Conservation (phyloP, 73 alveolate species). For the Paraurostyla sp. region DNA sequence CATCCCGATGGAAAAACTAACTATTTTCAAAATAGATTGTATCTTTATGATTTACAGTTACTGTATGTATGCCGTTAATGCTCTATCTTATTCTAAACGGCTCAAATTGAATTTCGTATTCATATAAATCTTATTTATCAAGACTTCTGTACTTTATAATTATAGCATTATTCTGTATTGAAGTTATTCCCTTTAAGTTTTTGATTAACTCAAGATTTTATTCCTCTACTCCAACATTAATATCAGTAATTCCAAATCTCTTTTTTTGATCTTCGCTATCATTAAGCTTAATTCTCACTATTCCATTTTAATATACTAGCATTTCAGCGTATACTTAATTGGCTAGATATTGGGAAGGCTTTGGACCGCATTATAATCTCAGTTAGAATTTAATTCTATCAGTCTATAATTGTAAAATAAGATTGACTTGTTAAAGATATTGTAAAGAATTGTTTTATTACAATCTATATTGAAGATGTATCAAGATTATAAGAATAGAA, state of each 20-base stretch:
- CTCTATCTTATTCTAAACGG: neutral
- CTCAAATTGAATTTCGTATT: constrained; percentile 5
- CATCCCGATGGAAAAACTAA: neutral
- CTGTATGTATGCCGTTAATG: neutral
- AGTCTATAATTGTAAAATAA: neutral
- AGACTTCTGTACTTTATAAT: neutral
- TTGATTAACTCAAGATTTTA: neutral
- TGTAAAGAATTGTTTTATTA: neutral
- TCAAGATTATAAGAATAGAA: neutral
- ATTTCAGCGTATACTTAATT: neutral
- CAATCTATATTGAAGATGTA: neutral
- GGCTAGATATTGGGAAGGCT: neutral
- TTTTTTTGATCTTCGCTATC: neutral
- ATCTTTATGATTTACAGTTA: constrained; percentile 30
- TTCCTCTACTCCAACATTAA: neutral
- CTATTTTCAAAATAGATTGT: constrained; percentile 21
- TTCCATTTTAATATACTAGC: neutral
- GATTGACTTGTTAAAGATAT: neutral
- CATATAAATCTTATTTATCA: neutral
- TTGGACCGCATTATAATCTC: neutral
- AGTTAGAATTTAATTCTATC: neutral
- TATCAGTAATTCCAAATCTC: constrained; percentile 33
- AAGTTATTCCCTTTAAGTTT: neutral
- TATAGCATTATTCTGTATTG: neutral
- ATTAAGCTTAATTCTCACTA: neutral